A percentile compares a stretch with the other conserved stretches of the same genome.
Conservation (phyloP, 2,329 filamentous ascomycete species). For the Fusarium equiseti region DNA sequence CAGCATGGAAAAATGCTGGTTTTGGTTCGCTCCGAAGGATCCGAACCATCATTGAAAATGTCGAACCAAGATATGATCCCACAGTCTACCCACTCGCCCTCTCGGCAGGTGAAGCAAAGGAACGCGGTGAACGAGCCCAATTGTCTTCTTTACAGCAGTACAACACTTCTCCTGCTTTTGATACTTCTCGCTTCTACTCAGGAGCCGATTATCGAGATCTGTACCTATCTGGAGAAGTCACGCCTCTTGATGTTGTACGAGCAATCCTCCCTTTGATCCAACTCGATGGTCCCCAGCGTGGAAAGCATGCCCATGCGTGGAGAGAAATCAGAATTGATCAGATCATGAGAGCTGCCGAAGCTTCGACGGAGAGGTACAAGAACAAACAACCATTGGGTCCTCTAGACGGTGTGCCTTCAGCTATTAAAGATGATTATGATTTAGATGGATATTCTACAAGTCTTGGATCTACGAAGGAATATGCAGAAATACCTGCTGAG, state of each 20-base stretch:
- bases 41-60: slow-evolving; percentile 63
- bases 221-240: slow-evolving; percentile 60
- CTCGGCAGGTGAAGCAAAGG: slow-evolving; percentile 58
- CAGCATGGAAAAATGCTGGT: slow-evolving; percentile 70
- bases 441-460: slow-evolving; percentile 78
- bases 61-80: slow-evolving; percentile 61
- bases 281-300: slow-evolving; percentile 53
- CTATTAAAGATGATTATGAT: slow-evolving; percentile 82
- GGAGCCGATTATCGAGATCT: slow-evolving; percentile 60
- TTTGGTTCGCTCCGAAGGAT: slow-evolving; percentile 70
- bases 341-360: slow-evolving; percentile 58
- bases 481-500: slow-evolving; percentile 60
- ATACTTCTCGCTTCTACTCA: slow-evolving; percentile 49
- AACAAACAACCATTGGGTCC: slow-evolving; percentile 69
- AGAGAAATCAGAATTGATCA: slow-evolving; percentile 58
- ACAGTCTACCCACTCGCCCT: slow-evolving; percentile 57
- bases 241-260: slow-evolving; percentile 59
- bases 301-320: slow-evolving; percentile 59
- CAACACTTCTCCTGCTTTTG: slow-evolving; percentile 53
- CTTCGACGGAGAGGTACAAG: slow-evolving; percentile 61
- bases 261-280: slow-evolving; percentile 61
- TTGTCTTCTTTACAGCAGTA: slow-evolving; percentile 1
- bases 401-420: slow-evolving; percentile 79
- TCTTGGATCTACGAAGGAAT: slow-evolving; percentile 72
- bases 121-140: slow-evolving; percentile 12